Percentiles rank a stretch among this genome's conserved stretches.
phyloP scores from a whole-genome alignment of 2,329 filamentous ascomycete genomes.

The Zasmidium cellare region DNA sequence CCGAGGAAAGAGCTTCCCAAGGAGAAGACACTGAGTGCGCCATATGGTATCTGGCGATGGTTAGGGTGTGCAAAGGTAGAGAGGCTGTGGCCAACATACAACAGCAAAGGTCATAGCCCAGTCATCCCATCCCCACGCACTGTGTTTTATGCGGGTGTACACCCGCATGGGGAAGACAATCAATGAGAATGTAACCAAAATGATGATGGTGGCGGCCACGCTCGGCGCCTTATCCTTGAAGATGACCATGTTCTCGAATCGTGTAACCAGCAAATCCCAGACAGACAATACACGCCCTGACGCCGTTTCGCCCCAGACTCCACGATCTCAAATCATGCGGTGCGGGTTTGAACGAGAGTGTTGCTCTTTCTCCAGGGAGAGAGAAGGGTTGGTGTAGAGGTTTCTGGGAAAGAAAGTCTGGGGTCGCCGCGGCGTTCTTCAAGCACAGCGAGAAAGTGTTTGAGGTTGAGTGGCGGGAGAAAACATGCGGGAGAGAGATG shows the following conservation, averaged over 20 bases:
- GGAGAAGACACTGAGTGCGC: conserved; percentile 30
- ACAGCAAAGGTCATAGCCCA: conserved; percentile 28
- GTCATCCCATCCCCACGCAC: conserved; percentile 34
- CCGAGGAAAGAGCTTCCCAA: conserved; percentile 35
- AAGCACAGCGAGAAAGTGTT: background rate
- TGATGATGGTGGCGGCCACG: conserved; percentile 23
- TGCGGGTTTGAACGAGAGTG: background rate
- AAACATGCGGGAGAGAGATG: background rate
- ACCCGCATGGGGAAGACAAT: conserved; percentile 22
- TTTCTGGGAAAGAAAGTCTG: background rate
- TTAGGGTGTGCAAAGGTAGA: conserved; percentile 5
- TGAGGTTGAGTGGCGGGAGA: background rate
- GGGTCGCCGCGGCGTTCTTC: background rate
- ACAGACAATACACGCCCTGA: background rate
- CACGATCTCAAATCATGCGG: background rate
- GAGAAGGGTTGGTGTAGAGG: background rate
- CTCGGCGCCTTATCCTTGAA: conserved; percentile 24
- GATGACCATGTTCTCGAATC: conserved; percentile 10
- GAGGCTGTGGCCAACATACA: conserved; percentile 13
- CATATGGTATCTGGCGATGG: conserved; percentile 25
- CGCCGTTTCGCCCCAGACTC: background rate
- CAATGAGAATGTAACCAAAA: conserved; percentile 13
- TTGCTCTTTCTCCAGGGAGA: background rate
- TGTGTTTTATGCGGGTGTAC: conserved; percentile 23
- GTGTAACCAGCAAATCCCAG: background rate